A percentile compares a stretch with the other conserved stretches of the same genome.
Evolutionary conservation across 495 filamentous ascomycete genomes (phyloP).

Genomic region (Trichocladium uniseriatum): DNA sequence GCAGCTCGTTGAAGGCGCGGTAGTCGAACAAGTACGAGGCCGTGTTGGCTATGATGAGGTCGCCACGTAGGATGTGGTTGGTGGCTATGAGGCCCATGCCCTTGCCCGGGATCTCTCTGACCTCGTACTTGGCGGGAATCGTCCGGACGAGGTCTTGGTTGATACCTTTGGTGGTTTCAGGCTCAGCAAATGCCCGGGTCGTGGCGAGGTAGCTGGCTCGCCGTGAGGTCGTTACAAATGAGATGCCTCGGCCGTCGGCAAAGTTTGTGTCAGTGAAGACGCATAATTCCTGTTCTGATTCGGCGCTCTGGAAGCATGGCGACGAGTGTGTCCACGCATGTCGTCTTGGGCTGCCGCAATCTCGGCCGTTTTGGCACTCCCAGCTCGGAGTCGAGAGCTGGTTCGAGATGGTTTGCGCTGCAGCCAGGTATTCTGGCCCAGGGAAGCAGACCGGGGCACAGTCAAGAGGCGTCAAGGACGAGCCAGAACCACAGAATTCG

Average conservation of each 20-base stretch:
- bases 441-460: background rate
- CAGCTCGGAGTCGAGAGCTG: background rate
- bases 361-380: constrained; percentile 7
- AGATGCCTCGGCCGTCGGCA: constrained; percentile 24
- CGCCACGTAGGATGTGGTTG: constrained; percentile 20
- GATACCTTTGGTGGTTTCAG: constrained; percentile 10
- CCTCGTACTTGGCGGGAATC: constrained; percentile 16
- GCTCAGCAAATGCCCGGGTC: constrained; percentile 18
- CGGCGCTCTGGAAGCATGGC: constrained; percentile 20
- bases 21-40: constrained; percentile 30
- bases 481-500: background rate
- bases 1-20: constrained; percentile 22
- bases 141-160: constrained; percentile 20
- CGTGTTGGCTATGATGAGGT: constrained; percentile 29
- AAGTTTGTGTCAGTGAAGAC: constrained; percentile 26
- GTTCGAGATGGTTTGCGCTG: background rate
- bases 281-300: constrained; percentile 15
- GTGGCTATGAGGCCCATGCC: constrained; percentile 28
- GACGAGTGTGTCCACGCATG: constrained; percentile 22
- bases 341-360: constrained; percentile 1
- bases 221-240: constrained; percentile 21
- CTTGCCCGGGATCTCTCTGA: constrained; percentile 27
- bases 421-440: background rate
- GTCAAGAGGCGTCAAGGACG: background rate
- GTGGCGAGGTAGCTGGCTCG: constrained; percentile 20